Base-by-base conservation (phyloP, 768 basidiomycete genomes). In the Candolleomyces eurysporus region DNA sequence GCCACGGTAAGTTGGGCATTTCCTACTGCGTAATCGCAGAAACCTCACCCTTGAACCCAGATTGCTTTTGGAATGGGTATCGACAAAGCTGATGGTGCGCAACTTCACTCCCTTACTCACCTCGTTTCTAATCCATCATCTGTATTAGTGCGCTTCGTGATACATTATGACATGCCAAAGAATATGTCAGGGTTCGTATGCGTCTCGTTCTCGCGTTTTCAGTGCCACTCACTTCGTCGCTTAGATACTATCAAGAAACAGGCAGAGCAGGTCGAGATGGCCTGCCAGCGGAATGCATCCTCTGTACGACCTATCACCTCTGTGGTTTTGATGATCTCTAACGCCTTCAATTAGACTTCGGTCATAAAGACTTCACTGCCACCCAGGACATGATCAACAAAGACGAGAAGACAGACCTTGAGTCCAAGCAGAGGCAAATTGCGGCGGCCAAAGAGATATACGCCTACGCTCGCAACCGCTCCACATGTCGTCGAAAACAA, bases 11-110 rank as follows among this genome's bases (percentile, higher is more conserved):
- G 82, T 11, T 9, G 49, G 63, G 59, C 16, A 48, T 22, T 54
- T 32, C 42, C 48, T n/a, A 3, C 36, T 36, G 6, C 54, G 14
- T 22, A 8, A 7, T n/a, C 40, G 8, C 19, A 19, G n/a, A 53
- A 36, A 26, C 43, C 19, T 19, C n/a, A 32, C 48, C 9, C 40
- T 22, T 30, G 1, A 6, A 21, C 3, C 17, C 68, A 95, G 94
- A 86, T 95, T 65, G 95, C 95, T 0, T 98, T 98, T 72, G 96
- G 96, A 11, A 98, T 98, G 95, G 96, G 96, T 0, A 92, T 96
- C 54, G 92, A 96, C 73, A 95, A 96, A 72, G 72, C 86, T 5
- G 84, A 92, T 66, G 90, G 90, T 90, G 71, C 36, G 40, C 5
- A 36, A 36, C 36, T 32, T 4, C 9, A 9, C 9, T 36, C 36